Evolutionary conservation across 2,329 filamentous ascomycete species (phyloP).

Genomic region (Fusarium sp.): DNA sequence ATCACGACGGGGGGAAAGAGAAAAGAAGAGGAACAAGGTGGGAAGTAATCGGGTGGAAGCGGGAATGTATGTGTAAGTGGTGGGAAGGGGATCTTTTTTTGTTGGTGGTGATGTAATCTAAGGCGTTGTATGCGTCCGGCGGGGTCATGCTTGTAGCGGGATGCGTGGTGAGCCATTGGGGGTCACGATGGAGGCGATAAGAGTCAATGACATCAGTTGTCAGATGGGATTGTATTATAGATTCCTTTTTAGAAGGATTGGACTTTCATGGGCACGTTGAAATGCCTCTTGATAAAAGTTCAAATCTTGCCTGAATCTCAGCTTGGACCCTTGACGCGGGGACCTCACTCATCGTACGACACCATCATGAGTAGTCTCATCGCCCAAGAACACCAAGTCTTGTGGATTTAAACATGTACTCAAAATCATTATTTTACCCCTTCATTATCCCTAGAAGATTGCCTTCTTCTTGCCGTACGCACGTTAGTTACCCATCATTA

Average conservation of each 20-base stretch:
- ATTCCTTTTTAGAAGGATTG: not conserved
- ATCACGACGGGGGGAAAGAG: slow-evolving; percentile 55
- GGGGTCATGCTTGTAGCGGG: slow-evolving; percentile 39
- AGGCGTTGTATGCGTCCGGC: slow-evolving; percentile 28
- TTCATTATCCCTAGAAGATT: slow-evolving; percentile 8
- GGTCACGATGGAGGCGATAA: not conserved
- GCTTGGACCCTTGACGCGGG: not conserved
- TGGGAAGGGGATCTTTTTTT: slow-evolving; percentile 8
- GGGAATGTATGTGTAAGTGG: slow-evolving; percentile 8
- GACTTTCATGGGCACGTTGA: not conserved
- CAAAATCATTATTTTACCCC: slow-evolving; percentile 1
- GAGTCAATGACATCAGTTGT: slow-evolving; percentile 4
- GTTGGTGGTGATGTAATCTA: slow-evolving; percentile 46
- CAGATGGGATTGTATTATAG: not conserved
- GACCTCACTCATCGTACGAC: not conserved
- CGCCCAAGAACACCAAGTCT: not conserved
- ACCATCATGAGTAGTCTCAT: not conserved
- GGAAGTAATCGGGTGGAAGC: not conserved
- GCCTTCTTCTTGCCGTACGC: not conserved
- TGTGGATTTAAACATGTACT: not conserved
- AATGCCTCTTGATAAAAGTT: not conserved
- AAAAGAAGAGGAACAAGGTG: not conserved
- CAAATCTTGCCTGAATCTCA: not conserved
- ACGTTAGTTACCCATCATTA: not conserved
- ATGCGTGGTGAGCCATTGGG: not conserved